Base-by-base conservation (phyloP, 164 flowering plant species). In the Tetracentron sinense region DNA sequence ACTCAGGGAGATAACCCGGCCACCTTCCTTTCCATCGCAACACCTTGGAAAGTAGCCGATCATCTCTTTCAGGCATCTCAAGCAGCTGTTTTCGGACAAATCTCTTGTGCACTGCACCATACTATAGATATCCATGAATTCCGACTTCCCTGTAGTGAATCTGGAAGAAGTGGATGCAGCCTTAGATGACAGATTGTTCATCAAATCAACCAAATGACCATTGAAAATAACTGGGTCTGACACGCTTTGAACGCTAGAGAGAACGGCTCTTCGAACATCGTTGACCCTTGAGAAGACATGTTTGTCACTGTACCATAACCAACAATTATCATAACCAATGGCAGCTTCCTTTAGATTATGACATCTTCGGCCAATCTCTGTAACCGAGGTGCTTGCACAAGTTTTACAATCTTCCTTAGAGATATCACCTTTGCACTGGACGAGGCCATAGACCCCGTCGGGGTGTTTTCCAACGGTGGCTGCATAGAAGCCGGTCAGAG, bases 21-120 rank as follows among this genome's bases (percentile, higher is more conserved):
- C 90, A 19, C 90, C 88, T 69, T 52, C 29, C 51, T 75, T 82
- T 6, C 79, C 83, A 47, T 76, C 74, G 56, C 83, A 83, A 35
- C 83, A 83, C 28, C 60, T 69, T 4, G 81, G 80, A 56, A 80
- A 51, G 23, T 74, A 69, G 20, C 58, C 60, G 4, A 80, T 50
- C 1, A 76, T 79, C 23, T 60, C 74, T 10, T 77, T 78, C 29
- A 85, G 68, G 35, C 90, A 85, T 52, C 60, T 69, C 75, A 10
- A 4, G 60, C 60, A 56, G 19, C 26, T 15, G 10, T 16, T 19
- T 6, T n/a, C 14, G 1, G 60, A 30, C 17, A 56, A 29, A 21
- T 56, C 60, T 33, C 42, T 19, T 12, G 62, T 59, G 50, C 62
- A 59, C 30, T 59, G 62, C 12, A 27, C 51, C 57, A 79, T 51